Conservation (phyloP, 768 basidiomycete species). For the Melanogaster broomeanus region DNA sequence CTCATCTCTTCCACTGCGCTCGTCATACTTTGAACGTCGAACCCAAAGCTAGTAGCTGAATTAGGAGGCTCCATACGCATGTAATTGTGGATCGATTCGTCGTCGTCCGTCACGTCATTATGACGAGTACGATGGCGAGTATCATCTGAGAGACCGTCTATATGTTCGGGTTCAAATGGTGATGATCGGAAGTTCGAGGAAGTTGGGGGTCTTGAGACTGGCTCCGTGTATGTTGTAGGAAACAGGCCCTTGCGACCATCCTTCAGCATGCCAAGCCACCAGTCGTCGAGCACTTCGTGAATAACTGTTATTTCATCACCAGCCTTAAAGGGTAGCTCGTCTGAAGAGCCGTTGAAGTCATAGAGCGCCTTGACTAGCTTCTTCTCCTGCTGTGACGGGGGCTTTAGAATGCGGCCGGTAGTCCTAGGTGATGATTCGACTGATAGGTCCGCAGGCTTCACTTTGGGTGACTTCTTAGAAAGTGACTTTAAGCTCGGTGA, state of each 20-base stretch:
- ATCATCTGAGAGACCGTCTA: neutral
- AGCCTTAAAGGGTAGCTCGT: slow-evolving; percentile 74
- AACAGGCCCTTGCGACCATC: slow-evolving; percentile 77
- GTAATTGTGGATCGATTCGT: slow-evolving; percentile 15
- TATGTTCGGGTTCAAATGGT: slow-evolving; percentile 33
- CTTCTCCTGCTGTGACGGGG: slow-evolving; percentile 48
- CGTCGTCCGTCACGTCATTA: slow-evolving; percentile 26
- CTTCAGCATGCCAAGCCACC: slow-evolving; percentile 82
- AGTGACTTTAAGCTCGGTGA: slow-evolving; percentile 38
- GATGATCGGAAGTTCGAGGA: slow-evolving; percentile 23
- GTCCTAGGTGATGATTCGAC: slow-evolving; percentile 32
- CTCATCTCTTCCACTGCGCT: slow-evolving; percentile 46
- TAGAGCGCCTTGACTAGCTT: slow-evolving; percentile 69
- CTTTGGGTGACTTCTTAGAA: slow-evolving; percentile 29
- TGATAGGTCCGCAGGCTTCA: slow-evolving; percentile 21
- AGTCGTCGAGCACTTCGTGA: slow-evolving; percentile 82
- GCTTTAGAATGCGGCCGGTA: slow-evolving; percentile 47
- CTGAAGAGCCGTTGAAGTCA: slow-evolving; percentile 72
- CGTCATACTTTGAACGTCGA: slow-evolving; percentile 42
- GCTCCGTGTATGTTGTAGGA: slow-evolving; percentile 75
- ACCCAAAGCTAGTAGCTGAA: slow-evolving; percentile 21
- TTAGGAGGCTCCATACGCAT: slow-evolving; percentile 23
- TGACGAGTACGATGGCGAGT: slow-evolving; percentile 1
- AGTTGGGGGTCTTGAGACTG: slow-evolving; percentile 16
- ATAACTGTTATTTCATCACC: slow-evolving; percentile 78